Evolutionary conservation across 1,284 basidiomycete genomes (phyloP), one percentile per base, ranked within the genome.

Genomic region (Salmacisia buchloeana): DNA sequence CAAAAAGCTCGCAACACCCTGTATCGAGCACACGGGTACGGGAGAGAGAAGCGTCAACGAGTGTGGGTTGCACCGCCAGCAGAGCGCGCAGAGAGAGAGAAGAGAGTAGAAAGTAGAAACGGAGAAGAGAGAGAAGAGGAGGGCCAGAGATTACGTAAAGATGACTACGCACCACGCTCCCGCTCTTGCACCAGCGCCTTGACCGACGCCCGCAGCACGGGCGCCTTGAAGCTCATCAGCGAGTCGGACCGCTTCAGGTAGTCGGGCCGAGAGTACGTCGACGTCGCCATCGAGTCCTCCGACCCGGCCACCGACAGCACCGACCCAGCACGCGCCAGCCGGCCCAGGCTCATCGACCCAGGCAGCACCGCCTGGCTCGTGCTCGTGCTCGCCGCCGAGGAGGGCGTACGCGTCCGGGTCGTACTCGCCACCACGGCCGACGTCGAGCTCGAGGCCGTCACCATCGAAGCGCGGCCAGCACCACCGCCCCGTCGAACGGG

Each of bases 161-260:
- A n/a, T n/a, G n/a, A n/a, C n/a, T n/a, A n/a, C n/a, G n/a, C n/a
- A n/a, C n/a, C n/a, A n/a, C n/a, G n/a, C 29, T 54, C 49, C 29
- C 49, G 49, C 29, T 54, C 49, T 29, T 54, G 49, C 1, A 54
- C 49, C 13, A 54, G 49, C 3, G 56, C 60, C 41, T 56, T 56
- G 31, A 49, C 45, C 21, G 29, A n/a, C n/a, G n/a, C 36, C 38
- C 66, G 49, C 57, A 73, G 60, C 23, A 73, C 46, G 3, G 71
- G 71, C 35, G 71, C 71, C 60, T 73, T 68, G 45, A 73, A 73
- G 38, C 63, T 59, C 18, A 45, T 60, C 36, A 49, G 31, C 12
- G 58, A 61, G 9, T 49, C 60, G 2, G 60, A 34, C 38, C 63
- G 31, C 39, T 67, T 70, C 63, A 72, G 67, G 34, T 70, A 72